These are phyloP conservation scores for Schrenkiella parvula DNA, from an alignment of 345 rosid species.

Conservation along the genomic window DNA sequence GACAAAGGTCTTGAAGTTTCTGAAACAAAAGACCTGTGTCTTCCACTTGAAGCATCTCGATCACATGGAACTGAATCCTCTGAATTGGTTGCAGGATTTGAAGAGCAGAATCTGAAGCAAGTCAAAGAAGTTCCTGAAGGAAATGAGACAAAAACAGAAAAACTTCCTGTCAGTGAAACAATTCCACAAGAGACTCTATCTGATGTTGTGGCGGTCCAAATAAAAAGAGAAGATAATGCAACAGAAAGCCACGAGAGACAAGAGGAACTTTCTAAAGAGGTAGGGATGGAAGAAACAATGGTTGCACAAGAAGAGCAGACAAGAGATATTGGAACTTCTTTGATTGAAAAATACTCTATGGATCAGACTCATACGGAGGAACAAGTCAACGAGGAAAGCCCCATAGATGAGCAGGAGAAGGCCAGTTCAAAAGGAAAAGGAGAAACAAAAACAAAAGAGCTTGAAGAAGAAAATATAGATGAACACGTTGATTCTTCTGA, in stretches of 20 bases:
- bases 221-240: not conserved
- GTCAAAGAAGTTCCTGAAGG: not conserved
- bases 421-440: not conserved
- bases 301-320: not conserved
- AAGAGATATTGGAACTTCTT: not conserved
- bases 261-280: not conserved
- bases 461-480: not conserved
- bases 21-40: not conserved
- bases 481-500: not conserved
- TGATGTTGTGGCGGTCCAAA: not conserved
- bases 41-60: not conserved
- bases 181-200: not conserved
- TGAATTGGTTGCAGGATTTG: not conserved
- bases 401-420: not conserved
- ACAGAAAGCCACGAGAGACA: not conserved
- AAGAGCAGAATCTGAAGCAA: not conserved
- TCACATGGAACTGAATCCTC: not conserved
- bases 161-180: not conserved
- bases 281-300: not conserved
- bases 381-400: not conserved
- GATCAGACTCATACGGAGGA: not conserved
- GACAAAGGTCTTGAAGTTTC: not conserved
- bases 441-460: constrained; percentile 10
- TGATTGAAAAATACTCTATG: not conserved
- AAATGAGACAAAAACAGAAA: not conserved